Conservation (phyloP, 176 grass and related monocot species). For the Musa troglodytarum region DNA sequence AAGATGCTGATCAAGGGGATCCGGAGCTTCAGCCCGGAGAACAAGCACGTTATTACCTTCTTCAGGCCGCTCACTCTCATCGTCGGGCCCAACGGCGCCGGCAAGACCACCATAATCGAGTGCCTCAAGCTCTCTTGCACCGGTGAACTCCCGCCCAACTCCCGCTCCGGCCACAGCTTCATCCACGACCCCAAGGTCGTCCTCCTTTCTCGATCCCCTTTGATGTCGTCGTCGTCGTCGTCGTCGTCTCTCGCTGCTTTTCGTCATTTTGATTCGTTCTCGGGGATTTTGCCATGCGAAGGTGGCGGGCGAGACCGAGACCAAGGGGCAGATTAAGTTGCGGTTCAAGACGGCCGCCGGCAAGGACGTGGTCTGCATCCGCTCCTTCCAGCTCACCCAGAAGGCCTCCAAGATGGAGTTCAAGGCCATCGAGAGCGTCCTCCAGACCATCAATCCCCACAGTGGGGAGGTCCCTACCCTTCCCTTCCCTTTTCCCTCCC, state of each 20-base stretch:
- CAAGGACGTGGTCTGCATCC: conserved; percentile 95
- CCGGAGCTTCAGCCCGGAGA: conserved; percentile 96
- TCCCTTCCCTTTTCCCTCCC: conserved; percentile 2
- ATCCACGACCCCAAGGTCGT: conserved; percentile 83
- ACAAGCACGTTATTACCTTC: conserved; percentile 98
- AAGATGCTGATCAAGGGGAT: conserved; percentile 99
- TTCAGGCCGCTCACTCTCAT: conserved; percentile 97
- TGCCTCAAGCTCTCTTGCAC: conserved; percentile 96
- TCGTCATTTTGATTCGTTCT: background rate
- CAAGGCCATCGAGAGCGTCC: conserved; percentile 91
- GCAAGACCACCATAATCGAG: conserved; percentile 96
- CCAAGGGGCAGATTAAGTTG: conserved; percentile 84
- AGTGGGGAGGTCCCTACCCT: conserved; percentile 50
- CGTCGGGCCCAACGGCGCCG: conserved; percentile 89
- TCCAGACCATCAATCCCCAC: conserved; percentile 97
- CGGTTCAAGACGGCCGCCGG: conserved; percentile 86
- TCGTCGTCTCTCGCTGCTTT: background rate
- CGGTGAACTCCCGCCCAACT: conserved; percentile 86
- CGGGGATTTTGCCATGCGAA: conserved; percentile 7
- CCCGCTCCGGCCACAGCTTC: conserved; percentile 86
- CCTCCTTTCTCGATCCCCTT: background rate
- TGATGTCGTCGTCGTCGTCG: background rate
- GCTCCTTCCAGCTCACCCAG: conserved; percentile 95
- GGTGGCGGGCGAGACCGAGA: conserved; percentile 91
- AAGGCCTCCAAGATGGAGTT: conserved; percentile 99